These are phyloP conservation scores for Pythium utonaiense DNA, from an alignment of 352 stramenopile species.

Conservation along the genomic window DNA sequence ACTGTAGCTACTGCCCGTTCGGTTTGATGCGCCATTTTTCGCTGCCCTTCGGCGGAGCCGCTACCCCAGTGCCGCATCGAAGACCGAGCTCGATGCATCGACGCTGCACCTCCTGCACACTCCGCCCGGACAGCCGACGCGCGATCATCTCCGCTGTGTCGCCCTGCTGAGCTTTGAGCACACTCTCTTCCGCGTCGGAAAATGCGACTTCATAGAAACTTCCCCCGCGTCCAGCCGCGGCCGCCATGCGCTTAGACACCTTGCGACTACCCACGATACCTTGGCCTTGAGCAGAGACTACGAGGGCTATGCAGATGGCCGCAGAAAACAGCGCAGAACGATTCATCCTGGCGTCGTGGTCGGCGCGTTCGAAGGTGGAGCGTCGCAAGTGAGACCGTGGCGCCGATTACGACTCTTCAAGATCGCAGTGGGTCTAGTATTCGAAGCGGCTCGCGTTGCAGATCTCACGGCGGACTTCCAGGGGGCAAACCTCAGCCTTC, in stretches of 20 bases:
- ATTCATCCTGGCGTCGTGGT: not conserved
- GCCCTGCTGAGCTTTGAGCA: conserved; percentile 38
- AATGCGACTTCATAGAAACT: conserved; percentile 36
- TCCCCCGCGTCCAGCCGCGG: not conserved
- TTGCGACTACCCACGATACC: not conserved
- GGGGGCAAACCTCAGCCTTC: too few species aligned
- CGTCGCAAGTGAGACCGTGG: not conserved
- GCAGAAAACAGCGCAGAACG: not conserved
- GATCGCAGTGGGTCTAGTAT: not conserved
- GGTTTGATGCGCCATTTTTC: conserved; percentile 37
- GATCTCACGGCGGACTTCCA: too few species aligned
- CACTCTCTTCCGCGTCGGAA: conserved; percentile 45
- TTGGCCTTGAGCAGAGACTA: not conserved
- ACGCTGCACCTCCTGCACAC: conserved; percentile 36
- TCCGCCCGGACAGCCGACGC: conserved; percentile 31
- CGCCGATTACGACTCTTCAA: not conserved
- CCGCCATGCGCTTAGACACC: conserved; percentile 8
- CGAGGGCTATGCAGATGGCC: not conserved
- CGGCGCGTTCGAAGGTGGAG: not conserved
- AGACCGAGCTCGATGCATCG: conserved; percentile 55
- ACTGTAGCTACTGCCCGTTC: not conserved
- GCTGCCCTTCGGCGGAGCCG: conserved; percentile 31
- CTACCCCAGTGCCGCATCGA: conserved; percentile 35
- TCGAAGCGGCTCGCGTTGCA: too few species aligned
- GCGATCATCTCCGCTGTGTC: conserved; percentile 39